A percentile compares a stretch with the other conserved stretches of the same genome.
Evolutionary conservation across 345 rosid species (phyloP).

Genomic region (Bretschneidera sinensis): DNA sequence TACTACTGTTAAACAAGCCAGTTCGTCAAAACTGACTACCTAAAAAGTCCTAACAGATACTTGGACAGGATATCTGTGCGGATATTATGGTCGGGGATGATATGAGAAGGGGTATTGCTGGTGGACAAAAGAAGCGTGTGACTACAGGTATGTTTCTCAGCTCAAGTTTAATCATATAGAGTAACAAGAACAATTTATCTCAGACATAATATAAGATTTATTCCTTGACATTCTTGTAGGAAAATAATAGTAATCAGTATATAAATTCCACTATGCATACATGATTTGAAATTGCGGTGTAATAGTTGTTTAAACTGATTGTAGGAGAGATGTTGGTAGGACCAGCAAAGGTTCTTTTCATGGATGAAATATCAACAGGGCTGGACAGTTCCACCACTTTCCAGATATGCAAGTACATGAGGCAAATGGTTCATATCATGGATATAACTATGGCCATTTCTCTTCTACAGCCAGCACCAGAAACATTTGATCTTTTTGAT

Average conservation of each 20-base stretch:
- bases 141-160: slow-evolving; percentile 52
- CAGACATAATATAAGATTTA: too few relatives aligned
- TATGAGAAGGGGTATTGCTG: slow-evolving; percentile 83
- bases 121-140: slow-evolving; percentile 78
- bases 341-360: slow-evolving; percentile 77
- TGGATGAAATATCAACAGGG: slow-evolving; percentile 98
- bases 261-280: too few relatives aligned
- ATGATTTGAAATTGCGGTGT: background rate
- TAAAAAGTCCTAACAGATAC: slow-evolving; percentile 35
- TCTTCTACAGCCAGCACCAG: slow-evolving; percentile 84
- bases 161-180: background rate
- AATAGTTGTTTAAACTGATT: slow-evolving; percentile 15
- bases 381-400: slow-evolving; percentile 83
- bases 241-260: background rate
- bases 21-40: background rate
- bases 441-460: slow-evolving; percentile 64
- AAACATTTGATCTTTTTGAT: slow-evolving; percentile 73
- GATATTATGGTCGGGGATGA: slow-evolving; percentile 72
- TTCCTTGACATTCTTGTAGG: background rate
- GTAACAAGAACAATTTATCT: too few relatives aligned
- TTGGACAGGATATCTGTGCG: slow-evolving; percentile 74
- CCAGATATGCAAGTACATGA: slow-evolving; percentile 66
- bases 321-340: slow-evolving; percentile 96
- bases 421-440: slow-evolving; percentile 58
- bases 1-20: background rate